phyloP scores from a whole-genome alignment of 345 rosid genomes.

The Aquilaria sinensis region DNA sequence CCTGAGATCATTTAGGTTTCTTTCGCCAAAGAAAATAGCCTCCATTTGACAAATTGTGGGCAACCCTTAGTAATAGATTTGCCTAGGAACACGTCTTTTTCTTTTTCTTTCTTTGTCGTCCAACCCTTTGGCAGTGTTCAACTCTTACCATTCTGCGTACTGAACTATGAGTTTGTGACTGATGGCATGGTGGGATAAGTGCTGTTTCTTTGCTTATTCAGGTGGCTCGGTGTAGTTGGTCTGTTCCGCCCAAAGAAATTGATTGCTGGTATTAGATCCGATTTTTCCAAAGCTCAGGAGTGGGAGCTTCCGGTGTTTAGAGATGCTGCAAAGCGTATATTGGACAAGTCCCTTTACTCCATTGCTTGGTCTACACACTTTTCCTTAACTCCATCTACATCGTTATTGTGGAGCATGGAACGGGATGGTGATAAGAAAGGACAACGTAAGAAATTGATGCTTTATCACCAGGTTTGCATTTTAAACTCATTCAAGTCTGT shows the following conservation, averaged over 20 bases:
- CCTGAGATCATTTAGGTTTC: no score
- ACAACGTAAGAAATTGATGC: conserved; percentile 51
- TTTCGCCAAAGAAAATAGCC: no score
- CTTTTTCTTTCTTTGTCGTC: no score
- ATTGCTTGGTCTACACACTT: conserved; percentile 57
- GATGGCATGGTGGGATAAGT: neutral
- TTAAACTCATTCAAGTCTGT: neutral
- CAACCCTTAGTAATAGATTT: no score
- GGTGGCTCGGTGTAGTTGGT: conserved; percentile 81
- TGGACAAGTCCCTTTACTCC: conserved; percentile 72
- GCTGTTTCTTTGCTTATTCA: conserved; percentile 12
- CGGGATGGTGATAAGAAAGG: conserved; percentile 47
- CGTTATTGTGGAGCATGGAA: conserved; percentile 49
- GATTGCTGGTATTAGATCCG: conserved; percentile 48
- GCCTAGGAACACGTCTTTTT: no score
- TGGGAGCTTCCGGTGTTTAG: conserved; percentile 42
- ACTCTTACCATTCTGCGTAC: neutral
- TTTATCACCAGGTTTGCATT: conserved; percentile 57
- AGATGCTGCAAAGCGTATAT: conserved; percentile 51
- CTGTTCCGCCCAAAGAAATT: conserved; percentile 78
- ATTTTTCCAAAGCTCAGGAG: conserved; percentile 42
- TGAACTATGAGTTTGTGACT: neutral
- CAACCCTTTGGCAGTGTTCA: neutral
- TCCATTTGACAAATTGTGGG: no score
- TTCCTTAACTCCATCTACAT: conserved; percentile 38